Base-by-base conservation (phyloP, 2,329 filamentous ascomycete species). In the Sarocladiaceae sp. region DNA sequence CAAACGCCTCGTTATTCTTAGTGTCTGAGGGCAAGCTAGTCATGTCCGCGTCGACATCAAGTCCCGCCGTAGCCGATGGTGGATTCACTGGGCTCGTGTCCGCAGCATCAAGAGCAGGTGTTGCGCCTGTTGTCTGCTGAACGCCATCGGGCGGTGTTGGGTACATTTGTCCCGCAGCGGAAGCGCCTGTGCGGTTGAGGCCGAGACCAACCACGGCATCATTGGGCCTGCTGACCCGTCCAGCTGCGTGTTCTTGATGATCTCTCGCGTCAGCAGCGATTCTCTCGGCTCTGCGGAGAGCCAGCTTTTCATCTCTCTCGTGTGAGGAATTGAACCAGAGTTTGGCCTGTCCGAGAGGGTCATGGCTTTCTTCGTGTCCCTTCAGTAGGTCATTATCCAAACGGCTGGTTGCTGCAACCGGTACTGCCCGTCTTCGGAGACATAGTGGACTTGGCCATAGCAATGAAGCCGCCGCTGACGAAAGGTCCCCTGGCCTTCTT, bases 101-200 rank as follows among this genome's bases (percentile, higher is more conserved):
- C 2, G 67, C 68, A 4, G 71, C 73, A 46, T 83, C 79, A 44
- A 80, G 68, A 2, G 74, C 74, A 3, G 77, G 74, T 1, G 76
- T 76, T 6, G 73, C 67, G 3, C 71, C 78, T 9, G 70, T 61
- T 2, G 65, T 61, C 43, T 70, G 69, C 32, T 79, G 78, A 15
- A 82, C 63, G 12, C 72, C 81, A 55, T 86, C 83, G 10, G 83
- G 83, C 2, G 83, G 83, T 5, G 83, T 88, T 7, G 81, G 83
- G 56, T 88, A 87, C 62, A 87, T 79, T 2, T 75, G 72, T 33
- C 76, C 74, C 19, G 68, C 62, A 5, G 66, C 61, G 11, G 65
- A 58, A 6, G 65, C 70, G 50, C 69, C 73, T 29, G 73, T 62
- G 52, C 76, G 67, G 49, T 76, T 69, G 6, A 76, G 18, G 15